These are phyloP conservation scores for Isabelozyma gotoi DNA, from an alignment of 805 yeast genomes.

Conservation along the genomic window DNA sequence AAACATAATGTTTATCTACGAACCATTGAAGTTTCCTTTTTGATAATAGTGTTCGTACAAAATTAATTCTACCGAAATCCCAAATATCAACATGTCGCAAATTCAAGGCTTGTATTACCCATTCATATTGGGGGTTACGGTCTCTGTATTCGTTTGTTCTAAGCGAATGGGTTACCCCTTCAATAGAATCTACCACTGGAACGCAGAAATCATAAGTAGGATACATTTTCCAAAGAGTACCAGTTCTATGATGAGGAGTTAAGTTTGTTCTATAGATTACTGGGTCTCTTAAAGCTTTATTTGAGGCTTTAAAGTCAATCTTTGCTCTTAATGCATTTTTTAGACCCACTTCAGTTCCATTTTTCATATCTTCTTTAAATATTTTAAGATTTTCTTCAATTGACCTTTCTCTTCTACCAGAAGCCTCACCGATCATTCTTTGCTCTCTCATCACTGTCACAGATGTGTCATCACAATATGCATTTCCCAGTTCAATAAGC, in stretches of 20 bases:
- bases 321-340: constrained; percentile 95
- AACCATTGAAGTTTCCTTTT: constrained; percentile 99
- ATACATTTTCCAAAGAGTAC: constrained; percentile 88
- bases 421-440: constrained; percentile 95
- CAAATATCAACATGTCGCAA: constrained; percentile 93
- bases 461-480: constrained; percentile 96
- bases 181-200: constrained; percentile 91
- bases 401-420: constrained; percentile 87
- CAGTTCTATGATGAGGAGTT: constrained; percentile 98
- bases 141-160: constrained; percentile 99
- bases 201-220: constrained; percentile 99
- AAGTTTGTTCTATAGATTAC: constrained; percentile 96
- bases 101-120: constrained; percentile 82
- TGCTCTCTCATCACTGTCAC: constrained; percentile 96
- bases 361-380: constrained; percentile 88
- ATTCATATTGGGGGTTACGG: constrained; percentile 96
- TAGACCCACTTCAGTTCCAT: constrained; percentile 90
- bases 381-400: constrained; percentile 88
- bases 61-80: constrained; percentile 98
- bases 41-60: constrained; percentile 90
- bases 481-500: constrained; percentile 92
- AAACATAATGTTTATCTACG: constrained; percentile 85
- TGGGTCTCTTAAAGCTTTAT: constrained; percentile 97
- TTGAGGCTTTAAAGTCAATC: constrained; percentile 85
- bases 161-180: constrained; percentile 97